Base-by-base conservation (phyloP, 305 asterid species). In the Fraxinus baroniana region DNA sequence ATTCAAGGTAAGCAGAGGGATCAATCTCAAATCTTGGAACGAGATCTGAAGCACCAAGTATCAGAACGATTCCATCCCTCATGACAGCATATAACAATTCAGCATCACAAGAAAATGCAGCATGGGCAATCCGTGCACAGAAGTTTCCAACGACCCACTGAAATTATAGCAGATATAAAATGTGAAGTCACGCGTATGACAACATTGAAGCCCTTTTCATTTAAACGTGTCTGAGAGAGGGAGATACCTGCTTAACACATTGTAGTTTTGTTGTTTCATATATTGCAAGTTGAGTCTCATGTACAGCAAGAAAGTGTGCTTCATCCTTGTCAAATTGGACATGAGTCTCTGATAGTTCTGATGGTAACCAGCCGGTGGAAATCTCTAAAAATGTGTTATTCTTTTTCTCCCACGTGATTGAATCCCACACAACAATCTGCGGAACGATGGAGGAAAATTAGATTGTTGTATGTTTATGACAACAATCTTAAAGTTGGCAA, bases 261-360 rank as follows among this genome's bases (percentile, higher is more conserved):
- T 86, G 80, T 20, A 94, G 90, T 74, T 91, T 89, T 35, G 79
- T 78, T 3, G 93, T 84, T 81, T 93, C 97, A 26, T 92, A 90
- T 52, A 94, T 84, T 8, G 95, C 95, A 17, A 94, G 95, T 79
- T 90, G 98, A 74, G 95, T 89, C 88, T 92, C 95, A n/a, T 93
- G 94, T 18, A 93, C 91, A 3, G 84, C 93, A 33, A 94, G 97
- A 68, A 93, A 91, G 77, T 84, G 90, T 15, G 66, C 80, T 78
- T 93, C 86, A 73, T 92, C 94, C 82, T 79, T 90, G 86, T 89
- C 90, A 18, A 90, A 91, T 55, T 93, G 90, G 44, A 94, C 82
- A 32, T 55, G 73, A 3, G 94, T 91, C 87, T 93, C 95, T 32
- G 93, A 81, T 20, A 78, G 70, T 78, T 87, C 89, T 12, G 93